These are phyloP conservation scores for Pichia heedii DNA, from an alignment of 805 yeast species.

Conservation along the genomic window DNA sequence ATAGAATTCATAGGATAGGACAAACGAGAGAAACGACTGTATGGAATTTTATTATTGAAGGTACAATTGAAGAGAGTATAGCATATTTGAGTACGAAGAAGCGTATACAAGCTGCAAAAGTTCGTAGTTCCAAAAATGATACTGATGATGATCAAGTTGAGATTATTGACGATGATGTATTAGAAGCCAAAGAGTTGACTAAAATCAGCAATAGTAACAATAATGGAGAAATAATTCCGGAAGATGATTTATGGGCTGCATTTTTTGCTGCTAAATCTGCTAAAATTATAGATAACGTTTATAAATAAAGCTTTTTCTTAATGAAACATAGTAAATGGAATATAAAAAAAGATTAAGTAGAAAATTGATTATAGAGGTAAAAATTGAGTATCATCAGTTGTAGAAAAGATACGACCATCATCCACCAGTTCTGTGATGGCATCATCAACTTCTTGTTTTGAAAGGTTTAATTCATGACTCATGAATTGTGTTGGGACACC, in stretches of 20 bases:
- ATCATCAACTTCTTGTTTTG: conserved; percentile 39
- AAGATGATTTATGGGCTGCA: conserved; percentile 54
- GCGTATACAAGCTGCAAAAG: conserved; percentile 37
- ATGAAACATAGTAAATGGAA: conserved; percentile 5
- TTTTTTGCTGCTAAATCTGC: conserved; percentile 36
- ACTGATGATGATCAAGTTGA: conserved; percentile 31
- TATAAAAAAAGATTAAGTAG: conserved; percentile 10
- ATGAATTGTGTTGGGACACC: conserved; percentile 66
- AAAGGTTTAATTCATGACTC: conserved; percentile 44
- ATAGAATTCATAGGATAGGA: conserved; percentile 88
- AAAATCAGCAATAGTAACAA: conserved; percentile 41
- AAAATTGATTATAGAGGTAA: conserved; percentile 35
- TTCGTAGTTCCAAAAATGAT: conserved; percentile 31
- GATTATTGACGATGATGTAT: conserved; percentile 29
- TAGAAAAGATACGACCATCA: conserved; percentile 59
- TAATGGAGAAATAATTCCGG: conserved; percentile 53
- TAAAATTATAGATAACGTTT: conserved; percentile 13
- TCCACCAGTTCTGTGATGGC: conserved; percentile 50
- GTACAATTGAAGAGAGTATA: conserved; percentile 85
- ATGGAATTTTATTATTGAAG: conserved; percentile 82
- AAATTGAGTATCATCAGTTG: conserved; percentile 57
- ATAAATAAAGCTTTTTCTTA: conserved; percentile 4
- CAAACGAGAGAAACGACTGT: conserved; percentile 75
- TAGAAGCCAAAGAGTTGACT: conserved; percentile 49
- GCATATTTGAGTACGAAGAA: conserved; percentile 57